phyloP scores from a whole-genome alignment of 495 filamentous ascomycete species.

The Darksidea phi region DNA sequence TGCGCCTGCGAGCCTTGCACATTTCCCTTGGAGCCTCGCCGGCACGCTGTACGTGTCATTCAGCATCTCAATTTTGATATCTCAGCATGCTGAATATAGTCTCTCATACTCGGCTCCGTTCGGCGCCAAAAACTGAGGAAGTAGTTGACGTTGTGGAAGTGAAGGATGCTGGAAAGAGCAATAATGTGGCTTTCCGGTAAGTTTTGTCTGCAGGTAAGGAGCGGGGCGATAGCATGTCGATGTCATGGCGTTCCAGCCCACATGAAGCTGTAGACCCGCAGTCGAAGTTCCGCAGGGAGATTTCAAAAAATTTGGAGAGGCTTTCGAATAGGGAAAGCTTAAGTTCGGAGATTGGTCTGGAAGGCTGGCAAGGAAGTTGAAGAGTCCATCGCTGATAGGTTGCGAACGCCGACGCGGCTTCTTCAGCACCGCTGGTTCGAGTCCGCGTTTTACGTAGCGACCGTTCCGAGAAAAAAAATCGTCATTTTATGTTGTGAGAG shows the following conservation, averaged over 20 bases:
- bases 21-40: not conserved
- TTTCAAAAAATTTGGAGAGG: not conserved
- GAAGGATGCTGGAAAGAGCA: not conserved
- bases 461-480: too few species aligned
- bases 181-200: not conserved
- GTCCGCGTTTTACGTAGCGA: too few species aligned
- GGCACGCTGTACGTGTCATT: not conserved
- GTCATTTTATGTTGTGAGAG: too few species aligned
- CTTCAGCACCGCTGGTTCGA: too few species aligned
- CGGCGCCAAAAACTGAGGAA: not conserved
- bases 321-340: not conserved
- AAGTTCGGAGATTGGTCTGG: not conserved
- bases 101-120: not conserved
- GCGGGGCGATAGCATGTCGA: not conserved
- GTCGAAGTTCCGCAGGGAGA: constrained; percentile 16
- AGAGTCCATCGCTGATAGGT: too few species aligned
- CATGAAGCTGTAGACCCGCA: constrained; percentile 8
- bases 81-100: not conserved
- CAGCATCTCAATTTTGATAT: not conserved
- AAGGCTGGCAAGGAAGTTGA: too few species aligned
- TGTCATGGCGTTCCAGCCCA: not conserved
- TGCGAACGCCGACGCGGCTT: too few species aligned
- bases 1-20: too few species aligned
- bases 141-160: not conserved
- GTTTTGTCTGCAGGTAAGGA: constrained; percentile 6